Base-by-base conservation (phyloP, 208 protist species). In the Porcisia hertigi region DNA sequence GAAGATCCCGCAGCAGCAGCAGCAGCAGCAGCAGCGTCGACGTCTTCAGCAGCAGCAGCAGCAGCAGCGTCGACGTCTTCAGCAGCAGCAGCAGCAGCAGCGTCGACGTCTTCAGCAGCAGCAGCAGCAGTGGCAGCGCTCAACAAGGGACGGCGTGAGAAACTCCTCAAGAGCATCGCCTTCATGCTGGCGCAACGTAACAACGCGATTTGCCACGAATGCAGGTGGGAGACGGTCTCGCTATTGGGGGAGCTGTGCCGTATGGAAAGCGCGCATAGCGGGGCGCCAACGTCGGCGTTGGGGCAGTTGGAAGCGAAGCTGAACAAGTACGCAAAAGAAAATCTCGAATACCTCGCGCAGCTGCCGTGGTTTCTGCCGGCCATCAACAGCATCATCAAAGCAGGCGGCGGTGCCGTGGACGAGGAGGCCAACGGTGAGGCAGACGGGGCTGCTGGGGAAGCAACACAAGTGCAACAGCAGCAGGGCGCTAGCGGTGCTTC, bases 201-300 rank as follows among this genome's bases (percentile, higher is more conserved):
- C 79, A 90, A 87, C 70, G 82, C 89, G 9, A 84, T 95, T 49
- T 86, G 71, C 39, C 67, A 86, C 49, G 92, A 94, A 79, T 94
- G 88, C 75, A 88, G 89, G 39, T 96, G 92, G 92, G 89, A 96
- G 62, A 92, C 88, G 3, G 84, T 93, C n/a, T 86, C 89, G 25
- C 77, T 96, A 25, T 79, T 96, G 9, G 92, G 92, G 3, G 92
- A 96, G 82, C 80, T 96, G 65, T 96, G 92, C 71, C 87, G 92
- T 20, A 73, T 93, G 80, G 89, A 96, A 18, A 66, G 87, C 6
- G 65, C 60, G 45, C 78, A 85, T 67, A 73, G 59, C 30, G 53
- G 69, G 25, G 59, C 76, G 55, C 73, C 84, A 20, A 82, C 75
- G 1, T 85, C 74, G 49, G 54, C 83, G 20, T 65, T 73, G 30